Evolutionary conservation across 139 green algal genomes (phyloP).

Genomic region (Chlorella sp.): DNA sequence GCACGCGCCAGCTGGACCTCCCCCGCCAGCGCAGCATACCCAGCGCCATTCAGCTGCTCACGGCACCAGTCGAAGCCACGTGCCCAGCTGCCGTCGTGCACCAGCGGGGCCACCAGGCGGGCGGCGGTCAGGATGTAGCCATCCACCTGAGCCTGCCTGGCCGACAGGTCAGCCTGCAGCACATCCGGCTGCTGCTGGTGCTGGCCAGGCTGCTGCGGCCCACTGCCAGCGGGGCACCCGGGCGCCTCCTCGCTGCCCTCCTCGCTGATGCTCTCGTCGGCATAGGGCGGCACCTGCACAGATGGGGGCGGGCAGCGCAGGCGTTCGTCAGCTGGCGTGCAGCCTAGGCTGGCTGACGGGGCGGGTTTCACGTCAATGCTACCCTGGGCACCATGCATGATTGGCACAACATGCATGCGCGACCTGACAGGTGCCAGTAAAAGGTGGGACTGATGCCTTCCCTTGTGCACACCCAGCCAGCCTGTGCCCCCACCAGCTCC

Average conservation of each 20-base stretch:
- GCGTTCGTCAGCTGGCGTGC: too few relatives aligned
- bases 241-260: constrained; percentile 43
- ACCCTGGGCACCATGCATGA: too few relatives aligned
- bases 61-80: constrained; percentile 73
- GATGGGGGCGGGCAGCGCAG: too few relatives aligned
- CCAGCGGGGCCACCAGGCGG: constrained; percentile 73
- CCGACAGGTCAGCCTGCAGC: constrained; percentile 60
- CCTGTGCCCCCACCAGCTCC: neutral
- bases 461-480: too few relatives aligned
- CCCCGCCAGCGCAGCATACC: constrained; percentile 55
- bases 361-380: neutral
- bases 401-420: too few relatives aligned
- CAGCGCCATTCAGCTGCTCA: constrained; percentile 62
- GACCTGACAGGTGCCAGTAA: too few relatives aligned
- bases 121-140: constrained; percentile 64
- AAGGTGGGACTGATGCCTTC: too few relatives aligned
- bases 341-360: neutral
- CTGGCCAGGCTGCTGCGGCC: neutral
- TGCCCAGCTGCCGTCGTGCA: constrained; percentile 59
- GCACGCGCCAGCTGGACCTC: constrained; percentile 84
- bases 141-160: constrained; percentile 44
- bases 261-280: constrained; percentile 7
- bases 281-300: constrained; percentile 11
- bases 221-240: constrained; percentile 29
- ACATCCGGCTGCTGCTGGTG: constrained; percentile 40